Evolutionary conservation across 805 yeast species (phyloP), one percentile per base, ranked within the genome.

Genomic region (Saturnispora kantuleensis): DNA sequence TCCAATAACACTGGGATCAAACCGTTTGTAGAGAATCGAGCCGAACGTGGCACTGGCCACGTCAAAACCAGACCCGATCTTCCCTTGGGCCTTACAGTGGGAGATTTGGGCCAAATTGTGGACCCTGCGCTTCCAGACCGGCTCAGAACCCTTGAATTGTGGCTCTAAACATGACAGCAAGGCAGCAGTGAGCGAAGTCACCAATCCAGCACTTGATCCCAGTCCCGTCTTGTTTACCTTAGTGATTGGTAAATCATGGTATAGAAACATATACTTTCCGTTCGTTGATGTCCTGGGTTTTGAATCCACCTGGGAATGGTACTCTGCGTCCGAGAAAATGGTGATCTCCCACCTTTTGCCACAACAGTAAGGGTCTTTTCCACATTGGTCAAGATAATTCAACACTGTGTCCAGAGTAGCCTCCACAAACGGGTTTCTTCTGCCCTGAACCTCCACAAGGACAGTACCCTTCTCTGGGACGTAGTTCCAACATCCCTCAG

Each of bases 1-100:
- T 29, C 58, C 67, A 40, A 77, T 74, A 31, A 76, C 48, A 6
- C 53, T 60, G 0, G 95, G 85, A 3, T 70, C 65, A 56, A 93
- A 93, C 48, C 98, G 69, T 37, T 76, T 71, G 62, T 93, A 93
- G 5, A 79, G 71, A 38, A 89, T 82, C 0, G 96, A 84, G 1
- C 98, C 98, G 62, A 73, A 90, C 0, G 85, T 81, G 0, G 98
- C 98, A 21, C 97, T 81, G 0, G 96, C 97, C 35, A 93, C 95
- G 59, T 93, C 98, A 62, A 93, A 93, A 0, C 98, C 98, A 3
- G 96, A 87, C 0, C 98, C 98, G 21, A 93, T 80, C 62, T 93
- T 93, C 30, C 86, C 85, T 61, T 93, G 98, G 3, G 98, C 97
- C 46, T 77, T 73, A 60, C 96, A 89, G 61, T 93, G 98, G 0